phyloP scores from a whole-genome alignment of 345 rosid species.

The Syzygium jambos region DNA sequence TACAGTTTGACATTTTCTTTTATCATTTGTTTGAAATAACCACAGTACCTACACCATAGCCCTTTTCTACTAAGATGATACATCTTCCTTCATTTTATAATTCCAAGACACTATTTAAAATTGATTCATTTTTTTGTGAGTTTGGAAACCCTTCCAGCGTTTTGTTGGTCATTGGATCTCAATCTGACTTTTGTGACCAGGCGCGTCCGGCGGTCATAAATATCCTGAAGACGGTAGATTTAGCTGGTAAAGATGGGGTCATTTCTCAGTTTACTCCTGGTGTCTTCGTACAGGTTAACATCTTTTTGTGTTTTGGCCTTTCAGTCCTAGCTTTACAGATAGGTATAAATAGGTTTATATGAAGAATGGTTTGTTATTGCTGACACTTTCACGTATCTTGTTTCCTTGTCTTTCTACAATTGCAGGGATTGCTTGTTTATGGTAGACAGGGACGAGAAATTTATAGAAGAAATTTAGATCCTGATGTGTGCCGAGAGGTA shows the following conservation, averaged over 20 bases:
- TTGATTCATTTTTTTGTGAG: background rate
- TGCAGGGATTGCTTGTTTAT: constrained; percentile 92
- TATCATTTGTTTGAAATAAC: background rate
- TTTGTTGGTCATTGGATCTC: background rate
- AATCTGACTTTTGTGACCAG: constrained; percentile 29
- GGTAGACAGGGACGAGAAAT: constrained; percentile 86
- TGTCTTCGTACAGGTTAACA: constrained; percentile 79
- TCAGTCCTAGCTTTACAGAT: background rate
- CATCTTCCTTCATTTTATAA: background rate
- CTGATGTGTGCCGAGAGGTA: constrained; percentile 83
- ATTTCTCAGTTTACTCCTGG: constrained; percentile 80
- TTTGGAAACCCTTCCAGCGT: background rate
- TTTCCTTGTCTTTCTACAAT: constrained; percentile 1
- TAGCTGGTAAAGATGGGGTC: constrained; percentile 72
- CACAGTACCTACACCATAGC: background rate
- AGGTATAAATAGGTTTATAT: background rate
- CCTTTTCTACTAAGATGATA: background rate
- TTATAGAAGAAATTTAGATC: constrained; percentile 70
- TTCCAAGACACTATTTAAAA: background rate
- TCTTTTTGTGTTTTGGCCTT: background rate
- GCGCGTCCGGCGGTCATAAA: constrained; percentile 65
- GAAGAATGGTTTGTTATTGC: background rate
- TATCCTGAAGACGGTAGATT: constrained; percentile 51
- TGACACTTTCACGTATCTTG: constrained; percentile 1
- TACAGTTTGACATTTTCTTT: background rate